A percentile compares a stretch with the other conserved stretches of the same genome.
Evolutionary conservation across 2,329 filamentous ascomycete species (phyloP).

Genomic region (Nothomitra cinnamomea): DNA sequence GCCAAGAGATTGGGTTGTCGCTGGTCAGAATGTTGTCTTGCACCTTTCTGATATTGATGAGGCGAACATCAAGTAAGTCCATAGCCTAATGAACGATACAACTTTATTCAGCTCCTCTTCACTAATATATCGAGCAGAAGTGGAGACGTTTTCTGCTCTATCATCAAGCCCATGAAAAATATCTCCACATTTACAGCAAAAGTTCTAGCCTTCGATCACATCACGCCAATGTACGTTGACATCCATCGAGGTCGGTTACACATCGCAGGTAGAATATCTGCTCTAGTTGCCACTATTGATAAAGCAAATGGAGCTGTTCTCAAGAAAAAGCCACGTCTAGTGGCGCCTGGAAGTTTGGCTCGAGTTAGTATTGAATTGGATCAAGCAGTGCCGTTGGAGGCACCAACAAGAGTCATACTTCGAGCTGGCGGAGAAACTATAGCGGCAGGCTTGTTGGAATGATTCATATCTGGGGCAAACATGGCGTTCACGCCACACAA

Average conservation of each 20-base stretch:
- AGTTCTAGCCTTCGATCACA: constrained; percentile 72
- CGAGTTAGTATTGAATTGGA: constrained; percentile 60
- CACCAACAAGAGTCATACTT: constrained; percentile 63
- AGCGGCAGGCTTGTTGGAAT: constrained; percentile 73
- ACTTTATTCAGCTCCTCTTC: not conserved
- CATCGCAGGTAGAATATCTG: constrained; percentile 54
- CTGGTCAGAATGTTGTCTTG: constrained; percentile 76
- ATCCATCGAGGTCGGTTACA: constrained; percentile 76
- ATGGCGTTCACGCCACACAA: too few relatives aligned
- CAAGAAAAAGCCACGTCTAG: constrained; percentile 72
- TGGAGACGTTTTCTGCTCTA: constrained; percentile 73
- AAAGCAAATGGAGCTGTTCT: constrained; percentile 57
- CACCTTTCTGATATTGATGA: constrained; percentile 74
- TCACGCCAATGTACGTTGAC: constrained; percentile 79
- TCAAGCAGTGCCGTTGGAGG: constrained; percentile 60
- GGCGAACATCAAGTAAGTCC: constrained; percentile 41
- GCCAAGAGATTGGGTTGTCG: constrained; percentile 72
- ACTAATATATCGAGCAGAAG: constrained; percentile 28
- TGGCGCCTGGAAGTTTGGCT: constrained; percentile 64
- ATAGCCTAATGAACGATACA: not conserved
- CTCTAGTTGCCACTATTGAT: constrained; percentile 58
- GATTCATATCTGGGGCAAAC: constrained; percentile 8
- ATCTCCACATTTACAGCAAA: constrained; percentile 64
- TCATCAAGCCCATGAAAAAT: constrained; percentile 48
- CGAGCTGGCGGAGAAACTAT: constrained; percentile 68